These are phyloP conservation scores for Podila epicladia DNA, from an alignment of 192 early-diverging fungal genomes.

Conservation along the genomic window DNA sequence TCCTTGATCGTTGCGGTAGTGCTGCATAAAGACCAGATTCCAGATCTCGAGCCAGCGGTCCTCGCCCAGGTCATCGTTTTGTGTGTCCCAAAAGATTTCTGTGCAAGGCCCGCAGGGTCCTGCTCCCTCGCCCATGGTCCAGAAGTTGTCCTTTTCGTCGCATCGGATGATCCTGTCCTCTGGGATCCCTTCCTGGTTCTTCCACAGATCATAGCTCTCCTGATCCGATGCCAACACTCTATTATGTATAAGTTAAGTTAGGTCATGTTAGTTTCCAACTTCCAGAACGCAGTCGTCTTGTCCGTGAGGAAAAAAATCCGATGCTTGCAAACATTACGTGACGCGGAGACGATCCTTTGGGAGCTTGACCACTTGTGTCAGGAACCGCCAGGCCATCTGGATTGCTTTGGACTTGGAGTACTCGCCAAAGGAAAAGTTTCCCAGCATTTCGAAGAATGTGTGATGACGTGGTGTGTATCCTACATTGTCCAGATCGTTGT, in stretches of 20 bases:
- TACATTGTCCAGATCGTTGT: constrained; percentile 72
- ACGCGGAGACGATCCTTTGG: constrained; percentile 63
- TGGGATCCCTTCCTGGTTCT: constrained; percentile 57
- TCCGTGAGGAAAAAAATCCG: background rate
- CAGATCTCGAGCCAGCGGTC: constrained; percentile 70
- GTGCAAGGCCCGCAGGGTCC: constrained; percentile 72
- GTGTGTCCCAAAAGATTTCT: constrained; percentile 73
- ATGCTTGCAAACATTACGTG: constrained; percentile 52
- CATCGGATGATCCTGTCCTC: constrained; percentile 61
- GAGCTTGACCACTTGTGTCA: constrained; percentile 60
- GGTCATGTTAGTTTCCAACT: background rate
- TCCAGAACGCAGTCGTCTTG: background rate
- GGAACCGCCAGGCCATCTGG: constrained; percentile 65
- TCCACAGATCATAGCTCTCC: constrained; percentile 66
- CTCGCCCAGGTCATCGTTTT: constrained; percentile 48
- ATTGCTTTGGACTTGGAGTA: constrained; percentile 64
- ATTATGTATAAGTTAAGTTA: background rate
- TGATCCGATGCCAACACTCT: constrained; percentile 64
- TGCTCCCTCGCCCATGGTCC: constrained; percentile 71
- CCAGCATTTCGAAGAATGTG: constrained; percentile 76
- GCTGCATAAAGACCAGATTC: constrained; percentile 72
- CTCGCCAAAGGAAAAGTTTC: constrained; percentile 71
- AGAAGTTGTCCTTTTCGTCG: constrained; percentile 67
- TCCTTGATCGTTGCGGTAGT: constrained; percentile 58
- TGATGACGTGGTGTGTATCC: constrained; percentile 72